phyloP scores from a whole-genome alignment of 495 filamentous ascomycete species.

The Amniculicola lignicola region DNA sequence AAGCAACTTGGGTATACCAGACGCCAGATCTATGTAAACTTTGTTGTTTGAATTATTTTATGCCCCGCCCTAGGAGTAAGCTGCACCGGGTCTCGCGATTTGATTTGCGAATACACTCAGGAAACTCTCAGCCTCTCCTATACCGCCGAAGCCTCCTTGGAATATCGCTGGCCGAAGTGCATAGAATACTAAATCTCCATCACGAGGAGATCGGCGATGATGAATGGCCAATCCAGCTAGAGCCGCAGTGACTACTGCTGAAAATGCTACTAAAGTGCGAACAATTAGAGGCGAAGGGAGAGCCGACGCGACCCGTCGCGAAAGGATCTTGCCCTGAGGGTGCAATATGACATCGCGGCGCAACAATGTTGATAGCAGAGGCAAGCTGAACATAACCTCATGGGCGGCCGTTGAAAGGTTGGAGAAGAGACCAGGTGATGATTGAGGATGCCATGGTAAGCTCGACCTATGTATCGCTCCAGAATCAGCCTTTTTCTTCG shows the following conservation, averaged over 20 bases:
- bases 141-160: background rate
- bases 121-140: conserved; percentile 26
- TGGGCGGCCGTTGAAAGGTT: background rate
- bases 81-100: no score
- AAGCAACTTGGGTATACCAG: no score
- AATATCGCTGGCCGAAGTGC: conserved; percentile 11
- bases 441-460: conserved; percentile 21
- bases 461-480: background rate
- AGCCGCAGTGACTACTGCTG: conserved; percentile 4
- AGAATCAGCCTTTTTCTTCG: background rate
- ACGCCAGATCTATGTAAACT: no score
- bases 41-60: no score
- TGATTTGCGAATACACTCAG: conserved; percentile 8
- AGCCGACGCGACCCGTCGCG: conserved; percentile 4
- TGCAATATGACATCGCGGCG: background rate
- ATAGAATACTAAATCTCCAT: conserved; percentile 27
- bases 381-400: background rate
- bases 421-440: background rate
- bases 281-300: conserved; percentile 23
- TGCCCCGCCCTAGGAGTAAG: no score
- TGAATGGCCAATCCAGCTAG: conserved; percentile 22
- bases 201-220: conserved; percentile 14
- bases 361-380: conserved; percentile 10
- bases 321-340: background rate
- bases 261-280: conserved; percentile 10